phyloP scores from a whole-genome alignment of 345 rosid species.

The Euphorbia peplus region DNA sequence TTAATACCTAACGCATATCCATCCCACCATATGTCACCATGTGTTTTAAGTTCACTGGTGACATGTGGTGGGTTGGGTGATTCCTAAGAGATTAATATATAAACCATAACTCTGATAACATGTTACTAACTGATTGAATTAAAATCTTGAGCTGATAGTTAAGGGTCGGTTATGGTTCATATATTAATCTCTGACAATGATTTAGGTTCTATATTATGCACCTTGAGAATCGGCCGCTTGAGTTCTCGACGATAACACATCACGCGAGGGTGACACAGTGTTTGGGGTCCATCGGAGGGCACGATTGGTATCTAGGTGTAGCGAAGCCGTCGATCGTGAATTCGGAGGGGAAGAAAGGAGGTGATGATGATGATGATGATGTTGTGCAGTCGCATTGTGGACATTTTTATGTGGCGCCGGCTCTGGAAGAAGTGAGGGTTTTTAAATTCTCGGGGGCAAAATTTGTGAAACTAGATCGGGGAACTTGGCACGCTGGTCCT shows the following conservation, averaged over 20 bases:
- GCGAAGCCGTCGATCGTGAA: conserved; percentile 60
- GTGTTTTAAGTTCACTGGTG: too few relatives aligned
- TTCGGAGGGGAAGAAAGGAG: conserved; percentile 13
- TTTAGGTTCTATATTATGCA: conserved; percentile 62
- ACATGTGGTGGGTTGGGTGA: too few relatives aligned
- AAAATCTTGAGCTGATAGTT: too few relatives aligned
- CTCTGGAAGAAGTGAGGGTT: conserved; percentile 48
- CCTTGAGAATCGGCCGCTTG: conserved; percentile 37
- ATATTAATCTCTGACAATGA: too few relatives aligned
- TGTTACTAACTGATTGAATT: too few relatives aligned
- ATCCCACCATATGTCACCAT: too few relatives aligned
- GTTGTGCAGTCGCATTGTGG: conserved; percentile 42
- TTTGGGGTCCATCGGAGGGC: conserved; percentile 76
- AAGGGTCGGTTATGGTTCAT: too few relatives aligned
- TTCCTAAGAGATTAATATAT: too few relatives aligned
- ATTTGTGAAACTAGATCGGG: conserved; percentile 59
- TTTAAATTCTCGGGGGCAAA: conserved; percentile 66
- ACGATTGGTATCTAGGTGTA: conserved; percentile 76
- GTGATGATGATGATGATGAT: conserved; percentile 2
- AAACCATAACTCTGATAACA: too few relatives aligned
- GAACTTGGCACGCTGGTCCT: conserved; percentile 94
- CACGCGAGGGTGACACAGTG: conserved; percentile 88
- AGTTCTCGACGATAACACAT: conserved; percentile 58
- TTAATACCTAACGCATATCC: too few relatives aligned
- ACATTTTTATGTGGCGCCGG: conserved; percentile 62